Conservation (phyloP, 208 protist genomes). For the Leishmania tropica region DNA sequence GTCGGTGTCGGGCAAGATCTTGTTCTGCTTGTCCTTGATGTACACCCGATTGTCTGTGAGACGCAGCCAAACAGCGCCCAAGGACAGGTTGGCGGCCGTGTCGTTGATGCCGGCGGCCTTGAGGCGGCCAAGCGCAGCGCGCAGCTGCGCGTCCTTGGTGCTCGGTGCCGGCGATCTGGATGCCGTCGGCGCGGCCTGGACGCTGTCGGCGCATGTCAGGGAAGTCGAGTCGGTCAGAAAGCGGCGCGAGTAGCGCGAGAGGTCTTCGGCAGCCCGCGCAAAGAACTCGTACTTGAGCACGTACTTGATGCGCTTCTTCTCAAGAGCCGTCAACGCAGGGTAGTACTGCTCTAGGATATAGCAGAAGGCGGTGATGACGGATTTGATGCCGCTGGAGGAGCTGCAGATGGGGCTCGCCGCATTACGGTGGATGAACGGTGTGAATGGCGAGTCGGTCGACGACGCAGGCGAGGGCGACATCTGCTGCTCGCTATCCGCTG, state of each 20-base stretch:
- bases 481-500: neutral
- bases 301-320: slow-evolving; percentile 70
- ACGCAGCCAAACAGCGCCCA: slow-evolving; percentile 29
- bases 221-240: slow-evolving; percentile 26
- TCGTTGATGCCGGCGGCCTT: slow-evolving; percentile 30
- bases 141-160: slow-evolving; percentile 15
- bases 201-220: neutral
- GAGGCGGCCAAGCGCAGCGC: slow-evolving; percentile 20
- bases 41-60: slow-evolving; percentile 27
- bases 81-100: slow-evolving; percentile 19
- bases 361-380: slow-evolving; percentile 47
- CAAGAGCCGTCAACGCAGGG: slow-evolving; percentile 2
- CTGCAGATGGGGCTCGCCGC: slow-evolving; percentile 38
- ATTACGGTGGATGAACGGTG: slow-evolving; percentile 30
- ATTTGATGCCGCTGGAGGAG: slow-evolving; percentile 60
- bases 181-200: neutral
- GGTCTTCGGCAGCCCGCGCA: slow-evolving; percentile 60
- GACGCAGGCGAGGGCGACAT: neutral
- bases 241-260: slow-evolving; percentile 39
- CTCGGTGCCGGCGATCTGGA: neutral
- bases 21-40: slow-evolving; percentile 37
- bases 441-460: slow-evolving; percentile 16
- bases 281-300: slow-evolving; percentile 79
- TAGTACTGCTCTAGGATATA: slow-evolving; percentile 60
- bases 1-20: slow-evolving; percentile 32